phyloP scores from a whole-genome alignment of 2,329 filamentous ascomycete species.

The Claviceps africana region DNA sequence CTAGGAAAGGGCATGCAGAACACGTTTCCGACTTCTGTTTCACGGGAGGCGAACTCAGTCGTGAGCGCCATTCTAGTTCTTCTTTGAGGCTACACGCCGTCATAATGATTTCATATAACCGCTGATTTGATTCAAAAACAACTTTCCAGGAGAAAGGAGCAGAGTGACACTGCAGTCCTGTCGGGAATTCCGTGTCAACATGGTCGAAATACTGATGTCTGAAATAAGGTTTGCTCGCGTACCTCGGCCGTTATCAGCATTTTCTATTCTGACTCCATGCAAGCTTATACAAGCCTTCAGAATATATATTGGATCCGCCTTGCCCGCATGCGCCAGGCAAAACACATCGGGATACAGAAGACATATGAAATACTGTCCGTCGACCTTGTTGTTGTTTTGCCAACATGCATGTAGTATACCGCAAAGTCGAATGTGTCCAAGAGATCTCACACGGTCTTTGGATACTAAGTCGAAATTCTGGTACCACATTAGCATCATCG shows the following conservation, averaged over 20 bases:
- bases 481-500: background rate
- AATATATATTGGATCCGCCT: constrained; percentile 52
- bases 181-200: background rate
- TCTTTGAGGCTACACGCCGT: constrained; percentile 74
- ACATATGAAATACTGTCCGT: constrained; percentile 73
- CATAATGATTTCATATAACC: constrained; percentile 72
- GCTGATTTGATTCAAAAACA: constrained; percentile 62
- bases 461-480: constrained; percentile 38
- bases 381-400: constrained; percentile 52
- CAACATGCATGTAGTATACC: constrained; percentile 75
- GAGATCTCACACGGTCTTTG: constrained; percentile 56
- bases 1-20: constrained; percentile 47
- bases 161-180: constrained; percentile 76
- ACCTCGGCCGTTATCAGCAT: constrained; percentile 64
- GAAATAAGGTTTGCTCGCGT: constrained; percentile 10
- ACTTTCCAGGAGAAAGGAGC: constrained; percentile 87
- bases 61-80: constrained; percentile 63
- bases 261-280: constrained; percentile 50
- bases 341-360: constrained; percentile 72
- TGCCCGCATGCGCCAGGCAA: constrained; percentile 56
- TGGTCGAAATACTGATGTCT: background rate
- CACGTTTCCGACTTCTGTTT: constrained; percentile 32
- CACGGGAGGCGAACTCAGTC: constrained; percentile 42
- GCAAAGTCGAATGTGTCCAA: constrained; percentile 70
- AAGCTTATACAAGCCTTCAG: constrained; percentile 63